Base-by-base conservation (phyloP, 78 protist genomes). In the Speleostelium caveatum region DNA sequence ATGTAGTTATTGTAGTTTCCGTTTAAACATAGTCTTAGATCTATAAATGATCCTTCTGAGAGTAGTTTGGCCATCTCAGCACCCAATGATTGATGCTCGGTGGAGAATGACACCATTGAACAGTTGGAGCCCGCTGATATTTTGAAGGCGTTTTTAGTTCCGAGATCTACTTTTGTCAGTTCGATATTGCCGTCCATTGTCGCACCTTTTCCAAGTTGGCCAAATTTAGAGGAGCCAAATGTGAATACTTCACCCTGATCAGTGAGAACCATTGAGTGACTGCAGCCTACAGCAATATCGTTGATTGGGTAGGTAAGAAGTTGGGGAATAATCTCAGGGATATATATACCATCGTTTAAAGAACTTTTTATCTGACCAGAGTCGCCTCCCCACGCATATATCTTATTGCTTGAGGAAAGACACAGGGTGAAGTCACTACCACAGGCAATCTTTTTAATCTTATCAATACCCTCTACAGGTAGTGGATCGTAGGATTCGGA, bases 211-310 rank as follows among this genome's bases (percentile, higher is more conserved):
- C 91, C 91, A 60, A 61, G 42, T 59, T 83, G 91, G 10, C 2
- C 1, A 4, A 33, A 3, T 26, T 26, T 10, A 22, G 28, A 59
- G 53, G 28, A 41, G 32, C 91, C 91, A 69, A 41, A 83, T 12
- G 78, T 53, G 5, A 51, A 51, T 7, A 83, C 91, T 21, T 83
- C 91, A 33, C 91, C 91, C 22, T 41, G 42, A 59, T 83, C 79
- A 14, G 79, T 58, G 0, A 83, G 41, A 1, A 62, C 78, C 0
- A 83, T 63, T 1, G 69, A 77, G 60, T 83, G 91, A 12, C 69
- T 63, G 26, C 69, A 33, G 14, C 91, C 91, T 7, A 83, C 78
- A 0, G 58, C 91, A 22, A 83, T 38, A 16, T 30, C 59, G n/a
- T 69, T 61, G 24, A 83, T 83, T 30, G 74, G 60, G 24, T 69